These are phyloP conservation scores for Sergeia podlipaevii DNA, from an alignment of 208 protist genomes.

Conservation along the genomic window DNA sequence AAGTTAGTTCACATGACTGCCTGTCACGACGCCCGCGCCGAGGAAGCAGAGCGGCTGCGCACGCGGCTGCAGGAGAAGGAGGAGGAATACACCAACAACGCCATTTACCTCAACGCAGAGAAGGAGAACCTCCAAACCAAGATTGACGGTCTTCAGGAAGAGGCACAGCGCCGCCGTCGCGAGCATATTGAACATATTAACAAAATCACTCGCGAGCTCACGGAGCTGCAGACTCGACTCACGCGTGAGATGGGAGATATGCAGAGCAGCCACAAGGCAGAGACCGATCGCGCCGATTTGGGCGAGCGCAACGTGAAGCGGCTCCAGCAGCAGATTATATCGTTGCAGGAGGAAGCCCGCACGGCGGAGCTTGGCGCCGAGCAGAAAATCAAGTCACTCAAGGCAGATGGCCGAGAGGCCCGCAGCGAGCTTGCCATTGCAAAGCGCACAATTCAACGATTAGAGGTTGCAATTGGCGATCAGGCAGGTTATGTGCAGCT, in stretches of 20 bases:
- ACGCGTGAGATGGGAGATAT: conserved; percentile 23
- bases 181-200: conserved; percentile 39
- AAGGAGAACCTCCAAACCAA: conserved; percentile 60
- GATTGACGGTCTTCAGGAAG: conserved; percentile 42
- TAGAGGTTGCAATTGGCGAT: conserved; percentile 74
- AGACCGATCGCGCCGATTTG: conserved; percentile 39
- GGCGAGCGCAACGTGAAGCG: conserved; percentile 46
- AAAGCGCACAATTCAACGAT: conserved; percentile 83
- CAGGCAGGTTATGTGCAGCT: conserved; percentile 65
- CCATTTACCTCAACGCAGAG: conserved; percentile 75
- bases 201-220: conserved; percentile 37
- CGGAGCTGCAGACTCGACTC: conserved; percentile 23
- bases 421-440: conserved; percentile 62
- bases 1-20: conserved; percentile 80
- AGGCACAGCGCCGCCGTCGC: conserved; percentile 17
- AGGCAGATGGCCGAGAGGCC: conserved; percentile 49
- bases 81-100: conserved; percentile 66
- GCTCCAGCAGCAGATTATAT: conserved; percentile 37
- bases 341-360: conserved; percentile 20
- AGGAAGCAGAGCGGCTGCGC: conserved; percentile 50
- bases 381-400: conserved; percentile 42
- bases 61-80: conserved; percentile 45
- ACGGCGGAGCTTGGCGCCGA: conserved; percentile 13
- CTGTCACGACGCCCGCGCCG: conserved; percentile 42
- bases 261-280: conserved; percentile 19